phyloP scores from a whole-genome alignment of 208 protist genomes.

The Leishmania martiniquensis region DNA sequence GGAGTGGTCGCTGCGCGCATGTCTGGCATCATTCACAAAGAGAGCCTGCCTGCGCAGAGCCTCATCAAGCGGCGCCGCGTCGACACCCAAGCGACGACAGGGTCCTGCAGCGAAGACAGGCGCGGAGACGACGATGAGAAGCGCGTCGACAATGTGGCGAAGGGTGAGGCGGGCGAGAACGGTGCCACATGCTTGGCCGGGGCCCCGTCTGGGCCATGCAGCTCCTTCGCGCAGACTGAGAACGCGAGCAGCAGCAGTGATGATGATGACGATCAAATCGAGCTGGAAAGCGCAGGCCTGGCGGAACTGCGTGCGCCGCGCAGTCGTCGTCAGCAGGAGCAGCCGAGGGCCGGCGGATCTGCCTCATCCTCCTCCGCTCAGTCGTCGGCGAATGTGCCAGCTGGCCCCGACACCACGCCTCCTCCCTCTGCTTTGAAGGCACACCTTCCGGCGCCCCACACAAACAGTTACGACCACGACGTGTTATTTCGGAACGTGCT shows the following conservation, averaged over 20 bases:
- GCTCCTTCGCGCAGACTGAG: not conserved
- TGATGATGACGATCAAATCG: slow-evolving; percentile 54
- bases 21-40: slow-evolving; percentile 62
- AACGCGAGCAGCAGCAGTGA: slow-evolving; percentile 1
- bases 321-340: slow-evolving; percentile 19
- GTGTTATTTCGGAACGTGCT: slow-evolving; percentile 65
- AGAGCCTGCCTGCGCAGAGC: slow-evolving; percentile 56
- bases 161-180: not conserved
- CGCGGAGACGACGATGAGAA: not conserved
- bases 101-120: not conserved
- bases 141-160: not conserved
- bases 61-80: slow-evolving; percentile 66
- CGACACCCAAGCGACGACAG: slow-evolving; percentile 9
- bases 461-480: slow-evolving; percentile 63
- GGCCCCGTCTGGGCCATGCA: not conserved
- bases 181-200: not conserved
- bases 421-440: not conserved
- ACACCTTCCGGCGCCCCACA: not conserved
- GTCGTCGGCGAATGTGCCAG: not conserved
- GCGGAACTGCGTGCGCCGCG: slow-evolving; percentile 48
- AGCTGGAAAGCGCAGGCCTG: slow-evolving; percentile 51
- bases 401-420: not conserved
- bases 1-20: not conserved
- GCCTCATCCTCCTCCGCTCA: not conserved
- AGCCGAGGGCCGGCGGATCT: not conserved